A percentile compares a stretch with the other conserved stretches of the same genome.
phyloP scores from a whole-genome alignment of 306 rosid species.

The Comarum palustre region DNA sequence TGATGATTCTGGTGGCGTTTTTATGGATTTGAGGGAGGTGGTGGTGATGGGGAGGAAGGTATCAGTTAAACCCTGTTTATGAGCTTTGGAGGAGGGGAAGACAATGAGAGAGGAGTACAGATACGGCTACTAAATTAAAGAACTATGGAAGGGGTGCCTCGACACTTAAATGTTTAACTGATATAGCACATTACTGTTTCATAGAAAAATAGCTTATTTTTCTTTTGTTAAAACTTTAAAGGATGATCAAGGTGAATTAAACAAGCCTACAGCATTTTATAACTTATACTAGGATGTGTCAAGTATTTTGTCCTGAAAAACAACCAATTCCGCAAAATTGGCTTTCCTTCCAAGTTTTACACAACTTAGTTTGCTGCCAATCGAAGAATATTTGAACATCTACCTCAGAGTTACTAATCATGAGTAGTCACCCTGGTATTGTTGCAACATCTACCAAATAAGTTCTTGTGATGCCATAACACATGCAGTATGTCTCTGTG shows the following conservation, averaged over 20 bases:
- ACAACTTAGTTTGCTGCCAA: not conserved
- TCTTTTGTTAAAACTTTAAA: not conserved
- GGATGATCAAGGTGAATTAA: not conserved
- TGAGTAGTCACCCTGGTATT: not conserved
- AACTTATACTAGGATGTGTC: not conserved
- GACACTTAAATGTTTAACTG: not conserved
- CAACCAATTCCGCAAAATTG: not conserved
- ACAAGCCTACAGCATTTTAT: not conserved
- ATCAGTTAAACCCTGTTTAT: conserved; percentile 1
- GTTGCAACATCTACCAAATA: conserved; percentile 3
- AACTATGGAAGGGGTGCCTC: not conserved
- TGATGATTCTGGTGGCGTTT: conserved; percentile 56
- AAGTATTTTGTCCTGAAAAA: not conserved
- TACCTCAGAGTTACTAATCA: conserved; percentile 1
- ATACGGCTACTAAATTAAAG: not conserved
- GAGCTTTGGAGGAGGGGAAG: not conserved
- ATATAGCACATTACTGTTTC: not conserved
- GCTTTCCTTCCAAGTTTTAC: not conserved
- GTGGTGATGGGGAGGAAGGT: conserved; percentile 52
- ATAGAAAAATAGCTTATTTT: not conserved
- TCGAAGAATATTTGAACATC: not conserved
- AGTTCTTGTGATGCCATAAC: not conserved
- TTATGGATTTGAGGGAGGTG: conserved; percentile 56
- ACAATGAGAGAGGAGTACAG: not conserved
- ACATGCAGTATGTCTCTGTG: not conserved